These are phyloP conservation scores for Aureobasidium subglaciale DNA, from an alignment of 2,329 filamentous ascomycete genomes.

Conservation along the genomic window DNA sequence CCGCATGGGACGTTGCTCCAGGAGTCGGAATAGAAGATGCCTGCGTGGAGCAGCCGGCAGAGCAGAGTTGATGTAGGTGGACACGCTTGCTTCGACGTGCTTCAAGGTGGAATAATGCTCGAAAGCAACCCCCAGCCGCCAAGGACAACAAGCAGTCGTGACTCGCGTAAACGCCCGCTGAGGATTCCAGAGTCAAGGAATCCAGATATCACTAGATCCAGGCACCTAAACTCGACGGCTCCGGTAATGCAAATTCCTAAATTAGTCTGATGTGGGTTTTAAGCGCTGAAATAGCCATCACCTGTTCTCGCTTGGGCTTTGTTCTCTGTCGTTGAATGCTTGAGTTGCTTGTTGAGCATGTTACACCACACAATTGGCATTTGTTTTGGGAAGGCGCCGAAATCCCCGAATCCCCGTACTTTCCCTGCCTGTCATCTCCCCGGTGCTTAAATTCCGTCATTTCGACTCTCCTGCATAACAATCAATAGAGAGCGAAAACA, in stretches of 20 bases:
- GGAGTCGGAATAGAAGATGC: neutral
- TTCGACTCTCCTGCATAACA: no score
- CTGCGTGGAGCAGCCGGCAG: conserved; percentile 2
- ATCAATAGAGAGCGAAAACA: no score
- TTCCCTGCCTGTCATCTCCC: neutral
- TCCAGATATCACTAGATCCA: no score
- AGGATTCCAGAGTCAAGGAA: conserved; percentile 7
- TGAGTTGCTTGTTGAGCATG: neutral
- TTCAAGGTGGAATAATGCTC: neutral
- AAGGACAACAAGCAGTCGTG: neutral
- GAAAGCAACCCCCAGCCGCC: neutral
- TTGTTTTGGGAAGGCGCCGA: neutral
- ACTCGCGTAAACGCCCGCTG: neutral
- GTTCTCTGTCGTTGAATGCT: neutral
- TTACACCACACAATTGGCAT: neutral
- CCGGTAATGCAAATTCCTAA: conserved; percentile 1
- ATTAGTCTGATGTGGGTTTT: no score
- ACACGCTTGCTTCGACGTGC: neutral
- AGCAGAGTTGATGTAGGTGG: neutral
- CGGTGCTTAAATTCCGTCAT: no score
- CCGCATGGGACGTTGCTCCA: conserved; percentile 8
- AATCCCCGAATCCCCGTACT: conserved; percentile 1
- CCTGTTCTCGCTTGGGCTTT: neutral
- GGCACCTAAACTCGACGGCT: neutral
- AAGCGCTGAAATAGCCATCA: no score